These are phyloP conservation scores for Botrytis pseudocinerea DNA, from an alignment of 2,329 filamentous ascomycete species.

Conservation along the genomic window DNA sequence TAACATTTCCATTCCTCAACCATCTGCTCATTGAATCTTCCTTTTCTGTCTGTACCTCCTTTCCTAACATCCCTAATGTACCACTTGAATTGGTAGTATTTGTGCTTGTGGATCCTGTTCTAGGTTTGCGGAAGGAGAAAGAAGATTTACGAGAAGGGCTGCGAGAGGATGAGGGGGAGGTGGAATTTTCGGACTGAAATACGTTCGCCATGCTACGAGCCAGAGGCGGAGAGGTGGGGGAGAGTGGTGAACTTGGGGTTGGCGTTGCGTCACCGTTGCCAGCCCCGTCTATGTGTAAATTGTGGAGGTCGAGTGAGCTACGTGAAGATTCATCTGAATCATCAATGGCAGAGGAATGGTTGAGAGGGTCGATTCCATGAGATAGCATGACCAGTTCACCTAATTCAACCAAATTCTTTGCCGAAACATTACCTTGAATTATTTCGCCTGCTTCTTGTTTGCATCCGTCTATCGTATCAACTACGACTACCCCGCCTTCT, in stretches of 20 bases:
- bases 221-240: neutral
- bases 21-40: constrained; percentile 55
- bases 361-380: constrained; percentile 28
- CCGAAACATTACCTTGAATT: constrained; percentile 71
- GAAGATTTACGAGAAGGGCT: constrained; percentile 31
- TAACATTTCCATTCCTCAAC: constrained; percentile 62
- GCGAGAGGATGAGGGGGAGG: constrained; percentile 10
- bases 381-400: constrained; percentile 74
- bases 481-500: constrained; percentile 67
- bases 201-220: constrained; percentile 13
- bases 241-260: neutral
- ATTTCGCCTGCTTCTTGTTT: constrained; percentile 85
- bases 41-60: constrained; percentile 38
- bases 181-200: neutral
- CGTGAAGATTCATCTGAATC: constrained; percentile 25
- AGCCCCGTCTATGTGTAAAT: neutral
- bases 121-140: constrained; percentile 23
- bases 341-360: constrained; percentile 24
- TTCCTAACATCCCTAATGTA: constrained; percentile 25
- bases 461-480: constrained; percentile 72
- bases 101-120: constrained; percentile 23
- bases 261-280: constrained; percentile 11
- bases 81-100: constrained; percentile 25
- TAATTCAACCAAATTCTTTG: constrained; percentile 79
- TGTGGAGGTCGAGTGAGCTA: neutral